Conservation (phyloP, 306 rosid genomes). For the Echinosophora koreensis region DNA sequence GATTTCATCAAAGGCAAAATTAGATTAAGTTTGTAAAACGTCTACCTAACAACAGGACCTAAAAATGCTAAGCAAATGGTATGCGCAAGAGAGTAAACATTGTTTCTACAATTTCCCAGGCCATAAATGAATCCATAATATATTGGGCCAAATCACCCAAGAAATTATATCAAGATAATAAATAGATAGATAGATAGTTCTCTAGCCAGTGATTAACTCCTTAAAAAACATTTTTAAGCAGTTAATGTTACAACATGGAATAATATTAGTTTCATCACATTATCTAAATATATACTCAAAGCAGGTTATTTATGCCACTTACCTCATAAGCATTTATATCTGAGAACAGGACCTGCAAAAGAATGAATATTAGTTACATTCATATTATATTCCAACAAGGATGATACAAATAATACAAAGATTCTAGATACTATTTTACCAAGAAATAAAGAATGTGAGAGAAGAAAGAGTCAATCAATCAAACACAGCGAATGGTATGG, state of each 20-base stretch:
- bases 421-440: no score
- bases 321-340: slow-evolving; percentile 95
- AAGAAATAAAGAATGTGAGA: no score
- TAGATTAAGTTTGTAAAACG: not conserved
- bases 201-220: slow-evolving; percentile 25
- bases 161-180: not conserved
- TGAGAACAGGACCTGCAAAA: slow-evolving; percentile 87
- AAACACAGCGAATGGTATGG: no score
- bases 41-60: not conserved
- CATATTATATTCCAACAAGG: slow-evolving; percentile 19
- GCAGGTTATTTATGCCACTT: slow-evolving; percentile 28
- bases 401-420: no score
- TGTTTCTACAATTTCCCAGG: not conserved
- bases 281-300: not conserved
- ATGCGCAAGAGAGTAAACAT: not conserved
- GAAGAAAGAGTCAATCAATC: no score
- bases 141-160: slow-evolving; percentile 14
- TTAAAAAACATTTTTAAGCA: not conserved
- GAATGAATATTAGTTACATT: not conserved
- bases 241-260: slow-evolving; percentile 1
- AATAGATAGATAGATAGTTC: no score
- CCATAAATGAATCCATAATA: not conserved
- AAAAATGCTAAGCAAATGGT: not conserved
- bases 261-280: slow-evolving; percentile 24
- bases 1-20: not conserved